phyloP scores from a whole-genome alignment of 345 rosid species.

The Chamaenerion angustifolium region DNA sequence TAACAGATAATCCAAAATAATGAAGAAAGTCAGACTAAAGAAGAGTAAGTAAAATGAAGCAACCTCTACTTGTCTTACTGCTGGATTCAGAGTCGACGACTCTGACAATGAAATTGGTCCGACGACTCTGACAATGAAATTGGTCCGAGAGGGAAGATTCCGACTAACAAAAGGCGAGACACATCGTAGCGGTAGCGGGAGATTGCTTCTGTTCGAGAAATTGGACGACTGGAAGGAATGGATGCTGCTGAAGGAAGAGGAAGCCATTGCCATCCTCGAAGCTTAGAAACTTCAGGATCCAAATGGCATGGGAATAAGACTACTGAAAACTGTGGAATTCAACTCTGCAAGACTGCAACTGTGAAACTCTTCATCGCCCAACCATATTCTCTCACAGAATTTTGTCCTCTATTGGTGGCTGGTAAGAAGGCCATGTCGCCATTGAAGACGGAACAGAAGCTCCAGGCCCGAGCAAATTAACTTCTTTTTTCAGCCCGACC shows the following conservation, averaged over 20 bases:
- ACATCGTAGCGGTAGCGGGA: constrained; percentile 11
- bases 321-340: too few relatives aligned
- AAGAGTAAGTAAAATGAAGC: background rate
- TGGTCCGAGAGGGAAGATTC: constrained; percentile 19
- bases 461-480: too few relatives aligned
- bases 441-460: too few relatives aligned
- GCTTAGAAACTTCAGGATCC: background rate
- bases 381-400: too few relatives aligned
- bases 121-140: too few relatives aligned
- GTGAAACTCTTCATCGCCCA: too few relatives aligned
- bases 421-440: too few relatives aligned
- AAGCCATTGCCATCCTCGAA: constrained; percentile 22
- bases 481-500: too few relatives aligned
- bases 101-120: constrained; percentile 23
- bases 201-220: constrained; percentile 17
- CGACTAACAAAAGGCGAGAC: constrained; percentile 14
- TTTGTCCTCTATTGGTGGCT: too few relatives aligned
- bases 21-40: background rate
- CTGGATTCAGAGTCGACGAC: constrained; percentile 15
- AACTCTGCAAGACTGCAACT: too few relatives aligned
- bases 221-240: constrained; percentile 14
- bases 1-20: background rate
- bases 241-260: constrained; percentile 36
- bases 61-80: constrained; percentile 13
- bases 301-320: background rate